phyloP scores from a whole-genome alignment of 73 alveolate genomes.

The Paramecium caudatum region DNA sequence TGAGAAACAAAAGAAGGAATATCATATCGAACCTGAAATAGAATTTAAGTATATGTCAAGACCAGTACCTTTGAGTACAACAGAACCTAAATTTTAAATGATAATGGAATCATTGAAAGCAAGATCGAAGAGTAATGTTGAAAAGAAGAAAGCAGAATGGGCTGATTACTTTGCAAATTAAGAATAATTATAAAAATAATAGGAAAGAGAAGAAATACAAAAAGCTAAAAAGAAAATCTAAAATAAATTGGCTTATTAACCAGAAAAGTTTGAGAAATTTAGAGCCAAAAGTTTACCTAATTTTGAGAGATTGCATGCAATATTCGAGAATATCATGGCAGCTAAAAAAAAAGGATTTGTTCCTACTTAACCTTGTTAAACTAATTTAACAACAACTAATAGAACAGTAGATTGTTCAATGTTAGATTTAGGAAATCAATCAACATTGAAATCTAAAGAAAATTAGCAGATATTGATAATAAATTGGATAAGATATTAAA shows the following conservation, averaged over 20 bases:
- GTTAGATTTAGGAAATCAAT: conserved; percentile 16
- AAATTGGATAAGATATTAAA: conserved; percentile 4
- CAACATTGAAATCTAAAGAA: not conserved
- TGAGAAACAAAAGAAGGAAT: conserved; percentile 25
- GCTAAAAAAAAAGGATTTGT: not conserved
- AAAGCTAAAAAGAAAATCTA: not conserved
- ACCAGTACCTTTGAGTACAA: not conserved
- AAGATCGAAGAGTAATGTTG: conserved; percentile 44
- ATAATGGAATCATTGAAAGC: not conserved
- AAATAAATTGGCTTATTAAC: not conserved
- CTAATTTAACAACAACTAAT: conserved; percentile 16
- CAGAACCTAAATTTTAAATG: not conserved
- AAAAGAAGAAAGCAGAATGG: conserved; percentile 42
- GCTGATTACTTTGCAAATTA: conserved; percentile 34
- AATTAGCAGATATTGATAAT: conserved; percentile 8
- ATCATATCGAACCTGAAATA: not conserved
- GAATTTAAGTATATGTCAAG: conserved; percentile 44
- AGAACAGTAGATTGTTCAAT: conserved; percentile 22
- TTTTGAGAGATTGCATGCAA: conserved; percentile 39
- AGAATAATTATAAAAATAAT: not conserved
- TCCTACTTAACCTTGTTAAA: conserved; percentile 34
- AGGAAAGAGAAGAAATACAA: not conserved
- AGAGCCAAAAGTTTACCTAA: conserved; percentile 55
- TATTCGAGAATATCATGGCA: not conserved
- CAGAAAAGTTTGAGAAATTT: not conserved